These are phyloP conservation scores for Colletotrichum sojae DNA, from an alignment of 2,329 filamentous ascomycete genomes.

Conservation along the genomic window DNA sequence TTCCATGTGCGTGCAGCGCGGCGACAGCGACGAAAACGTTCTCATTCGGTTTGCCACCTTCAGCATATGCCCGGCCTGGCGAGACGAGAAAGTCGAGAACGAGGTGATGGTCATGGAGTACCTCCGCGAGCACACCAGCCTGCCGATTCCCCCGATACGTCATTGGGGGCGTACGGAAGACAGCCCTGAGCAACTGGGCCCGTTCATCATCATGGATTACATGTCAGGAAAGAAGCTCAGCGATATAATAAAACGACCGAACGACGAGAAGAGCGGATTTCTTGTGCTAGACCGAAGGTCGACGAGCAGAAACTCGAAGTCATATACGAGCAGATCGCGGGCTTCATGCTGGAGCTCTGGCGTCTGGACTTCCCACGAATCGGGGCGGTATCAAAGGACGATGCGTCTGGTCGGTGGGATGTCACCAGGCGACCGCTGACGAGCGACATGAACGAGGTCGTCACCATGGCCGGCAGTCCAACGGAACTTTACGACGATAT, in stretches of 20 bases:
- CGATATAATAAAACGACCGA: slow-evolving; percentile 46
- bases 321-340: slow-evolving; percentile 46
- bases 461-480: slow-evolving; percentile 50
- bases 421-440: slow-evolving; percentile 53
- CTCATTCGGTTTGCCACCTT: slow-evolving; percentile 47
- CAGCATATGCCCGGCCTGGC: slow-evolving; percentile 40
- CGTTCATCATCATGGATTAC: slow-evolving; percentile 52
- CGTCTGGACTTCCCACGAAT: slow-evolving; percentile 49
- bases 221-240: slow-evolving; percentile 46
- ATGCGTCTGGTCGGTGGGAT: slow-evolving; percentile 46
- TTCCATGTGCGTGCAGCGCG: slow-evolving; percentile 44
- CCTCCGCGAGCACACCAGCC: slow-evolving; percentile 48
- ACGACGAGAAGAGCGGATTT: slow-evolving; percentile 42
- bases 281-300: slow-evolving; percentile 42
- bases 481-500: slow-evolving; percentile 46
- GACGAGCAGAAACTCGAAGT: slow-evolving; percentile 43
- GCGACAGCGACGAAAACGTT: slow-evolving; percentile 41
- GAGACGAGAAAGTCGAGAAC: slow-evolving; percentile 52
- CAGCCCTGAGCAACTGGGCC: slow-evolving; percentile 49
- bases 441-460: slow-evolving; percentile 57
- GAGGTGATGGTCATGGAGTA: slow-evolving; percentile 47
- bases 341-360: slow-evolving; percentile 49
- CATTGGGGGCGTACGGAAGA: slow-evolving; percentile 48
- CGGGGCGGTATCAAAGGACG: slow-evolving; percentile 51
- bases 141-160: slow-evolving; percentile 48